Base-by-base conservation (phyloP, 1,139 yeast species). In the Geotrichum candidum region DNA sequence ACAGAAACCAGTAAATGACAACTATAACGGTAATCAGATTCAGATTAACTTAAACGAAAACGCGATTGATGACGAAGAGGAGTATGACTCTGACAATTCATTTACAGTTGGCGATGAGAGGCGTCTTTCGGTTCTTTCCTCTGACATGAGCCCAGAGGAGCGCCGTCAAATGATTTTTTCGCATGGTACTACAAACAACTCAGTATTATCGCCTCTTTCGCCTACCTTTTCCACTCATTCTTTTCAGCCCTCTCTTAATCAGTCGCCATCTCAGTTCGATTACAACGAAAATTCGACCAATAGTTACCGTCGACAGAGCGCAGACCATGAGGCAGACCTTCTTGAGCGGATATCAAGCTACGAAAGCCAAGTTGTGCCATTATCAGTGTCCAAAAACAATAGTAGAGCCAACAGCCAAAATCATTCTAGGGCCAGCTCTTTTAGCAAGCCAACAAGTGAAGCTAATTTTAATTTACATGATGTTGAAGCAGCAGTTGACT, bases 71-170 rank as follows among this genome's bases (percentile, higher is more conserved):
- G 57, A 35, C 27, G 59, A 59, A 52, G 57, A 45, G 2, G 53
- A 38, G 2, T 54, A 61, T 50, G 62, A 57, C 10, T 62, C 64
- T 23, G 64, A 62, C 35, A 61, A 57, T 50, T 60, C 64, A 2
- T 62, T 62, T 31, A 60, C 61, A 2, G 54, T 51, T 10, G 63
- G 63, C 13, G 64, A 62, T 46, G 64, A 62, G 35, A 45, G 45
- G 18, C 56, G 60, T 1, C 48, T 57, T 25, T 57, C 63, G 2
- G 60, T 60, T 15, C 45, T 51, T 22, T 51, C 58, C 15, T 53
- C 58, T 27, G 53, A 51, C 22, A 9, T 23, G 13, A 35, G 41
- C 13, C 41, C 41, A 35, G 41, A 35, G n/a, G 41, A 35, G n/a
- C 41, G 41, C 41, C 41, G 41, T 35, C 13, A 35, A 35, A 35